A percentile compares a stretch with the other conserved stretches of the same genome.
Evolutionary conservation across 2,329 filamentous ascomycete species (phyloP).

Genomic region (Leptosphaerulina australis): DNA sequence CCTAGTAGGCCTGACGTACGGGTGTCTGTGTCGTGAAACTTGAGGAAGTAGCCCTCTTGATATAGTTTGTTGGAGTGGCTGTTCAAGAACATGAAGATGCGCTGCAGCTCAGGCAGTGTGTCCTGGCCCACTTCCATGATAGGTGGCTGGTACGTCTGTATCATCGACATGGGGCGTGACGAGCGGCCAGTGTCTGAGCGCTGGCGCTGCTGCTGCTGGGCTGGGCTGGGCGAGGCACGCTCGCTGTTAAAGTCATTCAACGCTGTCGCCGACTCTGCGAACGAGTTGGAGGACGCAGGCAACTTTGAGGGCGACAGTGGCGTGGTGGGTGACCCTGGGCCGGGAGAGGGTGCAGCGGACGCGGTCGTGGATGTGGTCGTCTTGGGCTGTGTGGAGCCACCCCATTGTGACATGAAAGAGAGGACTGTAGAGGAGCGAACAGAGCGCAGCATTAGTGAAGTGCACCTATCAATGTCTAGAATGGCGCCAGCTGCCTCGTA

Average conservation of each 20-base stretch:
- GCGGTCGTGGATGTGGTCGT: constrained; percentile 31
- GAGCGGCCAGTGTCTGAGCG: constrained; percentile 57
- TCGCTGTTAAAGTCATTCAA: constrained; percentile 38
- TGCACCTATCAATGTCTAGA: constrained; percentile 10
- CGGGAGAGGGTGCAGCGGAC: constrained; percentile 36
- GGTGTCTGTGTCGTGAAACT: constrained; percentile 91
- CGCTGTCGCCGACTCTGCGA: constrained; percentile 39
- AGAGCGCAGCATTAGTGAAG: constrained; percentile 36
- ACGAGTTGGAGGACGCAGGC: constrained; percentile 26
- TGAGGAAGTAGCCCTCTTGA: constrained; percentile 96
- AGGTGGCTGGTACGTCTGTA: constrained; percentile 83
- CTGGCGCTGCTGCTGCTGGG: constrained; percentile 45
- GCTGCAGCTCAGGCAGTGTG: constrained; percentile 89
- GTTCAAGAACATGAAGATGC: constrained; percentile 92
- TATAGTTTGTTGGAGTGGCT: constrained; percentile 96
- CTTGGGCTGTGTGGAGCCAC: constrained; percentile 51
- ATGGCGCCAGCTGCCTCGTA: constrained; percentile 12
- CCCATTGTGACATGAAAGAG: constrained; percentile 87
- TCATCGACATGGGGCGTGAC: constrained; percentile 81
- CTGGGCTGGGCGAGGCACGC: constrained; percentile 39
- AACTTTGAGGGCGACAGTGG: constrained; percentile 39
- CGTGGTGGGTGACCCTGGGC: constrained; percentile 44
- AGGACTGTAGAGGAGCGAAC: constrained; percentile 64
- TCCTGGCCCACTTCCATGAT: constrained; percentile 84
- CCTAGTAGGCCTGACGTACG: constrained; percentile 63